Evolutionary conservation across 2,329 filamentous ascomycete species (phyloP).

Genomic region (Coniochaeta prunicola): DNA sequence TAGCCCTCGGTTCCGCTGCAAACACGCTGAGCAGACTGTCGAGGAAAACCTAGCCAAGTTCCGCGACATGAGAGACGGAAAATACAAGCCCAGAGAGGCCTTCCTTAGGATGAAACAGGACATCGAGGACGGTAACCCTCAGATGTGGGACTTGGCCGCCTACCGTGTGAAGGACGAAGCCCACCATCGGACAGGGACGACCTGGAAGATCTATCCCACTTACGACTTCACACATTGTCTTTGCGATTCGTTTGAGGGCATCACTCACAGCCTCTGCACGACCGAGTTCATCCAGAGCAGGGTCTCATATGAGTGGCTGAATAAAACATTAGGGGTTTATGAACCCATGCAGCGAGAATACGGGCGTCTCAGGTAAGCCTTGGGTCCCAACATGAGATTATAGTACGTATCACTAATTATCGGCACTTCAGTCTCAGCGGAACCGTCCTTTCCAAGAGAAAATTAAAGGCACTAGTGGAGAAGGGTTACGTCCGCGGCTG

Average conservation of each 20-base stretch:
- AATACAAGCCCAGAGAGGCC: conserved; percentile 78
- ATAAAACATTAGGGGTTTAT: conserved; percentile 74
- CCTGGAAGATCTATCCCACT: conserved; percentile 92
- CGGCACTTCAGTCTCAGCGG: conserved; percentile 77
- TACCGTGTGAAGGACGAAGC: conserved; percentile 70
- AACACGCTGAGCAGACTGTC: conserved; percentile 66
- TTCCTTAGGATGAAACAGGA: conserved; percentile 92
- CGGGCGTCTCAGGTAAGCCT: too few species aligned
- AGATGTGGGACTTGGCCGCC: conserved; percentile 94
- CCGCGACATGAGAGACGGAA: conserved; percentile 82
- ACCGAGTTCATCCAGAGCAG: conserved; percentile 79
- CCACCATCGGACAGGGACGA: conserved; percentile 71
- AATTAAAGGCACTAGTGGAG: conserved; percentile 72
- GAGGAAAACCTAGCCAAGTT: conserved; percentile 79
- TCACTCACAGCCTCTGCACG: conserved; percentile 89
- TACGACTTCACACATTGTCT: conserved; percentile 91
- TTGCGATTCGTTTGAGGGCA: conserved; percentile 85
- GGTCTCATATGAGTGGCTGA: conserved; percentile 71
- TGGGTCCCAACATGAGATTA: too few species aligned
- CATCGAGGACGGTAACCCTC: conserved; percentile 75
- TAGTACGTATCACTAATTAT: too few species aligned
- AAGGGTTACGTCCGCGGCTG: conserved; percentile 75
- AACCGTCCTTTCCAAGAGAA: conserved; percentile 81
- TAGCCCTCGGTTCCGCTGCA: conserved; percentile 68
- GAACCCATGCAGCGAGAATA: conserved; percentile 79